Base-by-base conservation (phyloP, 139 green algal genomes). In the Yamagishiella unicocca region DNA sequence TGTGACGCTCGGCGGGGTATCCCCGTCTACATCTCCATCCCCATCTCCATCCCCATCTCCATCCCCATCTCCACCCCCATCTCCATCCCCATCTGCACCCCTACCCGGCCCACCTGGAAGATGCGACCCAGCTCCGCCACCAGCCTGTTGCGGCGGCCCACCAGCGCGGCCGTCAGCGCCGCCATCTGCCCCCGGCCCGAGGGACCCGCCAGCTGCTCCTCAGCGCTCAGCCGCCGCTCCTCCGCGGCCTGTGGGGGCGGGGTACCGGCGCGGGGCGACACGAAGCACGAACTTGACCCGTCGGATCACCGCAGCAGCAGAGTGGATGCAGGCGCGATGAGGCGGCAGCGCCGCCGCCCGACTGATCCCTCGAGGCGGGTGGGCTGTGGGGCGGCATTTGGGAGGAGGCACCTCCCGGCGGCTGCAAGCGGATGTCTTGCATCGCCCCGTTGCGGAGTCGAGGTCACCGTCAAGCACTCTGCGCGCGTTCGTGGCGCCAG, bases 121-220 rank as follows among this genome's bases (percentile, higher is more conserved):
- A 92, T 87, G 24, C 61, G 55, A 0, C 87, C 92, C 53, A 96
- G 82, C 71, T 92, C 77, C 25, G n/a, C 54, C 37, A 92, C 80
- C 85, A 95, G 46, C 4, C 84, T 71, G 68, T 91, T 94, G n/a
- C 93, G 66, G 3, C 90, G 83, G 10, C 82, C 85, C 53, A 93
- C 88, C 45, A 95, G 88, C 79, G 89, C 77, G 2, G 40, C 76
- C 31, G 91, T 85, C 71, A 89, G 45, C 33, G 31, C 64, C 67
- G 45, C 71, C 88, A 90, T 85, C 17, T 54, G 77, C 0, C 90
- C 92, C 27, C 62, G 43, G 37, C 92, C 92, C n/a, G 68, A 37
- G 8, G 91, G 70, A 0, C 93, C 92, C 0, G 8, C 24, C 62
- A 94, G 53, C 50, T 87, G 43, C 7, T 10, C 45, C 21, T 50